Conservation (phyloP, 2,329 filamentous ascomycete species). For the Clonostachys byssicola region DNA sequence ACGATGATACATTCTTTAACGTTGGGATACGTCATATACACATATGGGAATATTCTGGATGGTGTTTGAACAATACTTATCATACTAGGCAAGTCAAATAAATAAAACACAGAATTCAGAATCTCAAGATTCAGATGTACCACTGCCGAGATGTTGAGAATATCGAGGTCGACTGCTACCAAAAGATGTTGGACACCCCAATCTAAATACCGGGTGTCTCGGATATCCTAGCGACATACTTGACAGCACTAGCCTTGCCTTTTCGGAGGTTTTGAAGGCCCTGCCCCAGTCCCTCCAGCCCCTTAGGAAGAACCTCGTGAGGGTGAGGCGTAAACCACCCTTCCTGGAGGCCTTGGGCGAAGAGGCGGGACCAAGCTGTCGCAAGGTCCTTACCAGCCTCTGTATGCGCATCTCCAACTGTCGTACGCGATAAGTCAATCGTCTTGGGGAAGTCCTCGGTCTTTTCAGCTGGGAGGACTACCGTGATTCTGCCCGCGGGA, state of each 20-base stretch:
- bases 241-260: neutral
- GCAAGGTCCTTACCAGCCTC: neutral
- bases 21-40: too few species aligned
- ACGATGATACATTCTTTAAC: too few species aligned
- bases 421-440: neutral
- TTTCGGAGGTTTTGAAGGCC: neutral
- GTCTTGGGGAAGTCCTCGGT: neutral
- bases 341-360: neutral
- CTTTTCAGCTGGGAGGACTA: neutral
- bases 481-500: slow-evolving; percentile 30
- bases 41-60: too few species aligned
- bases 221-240: neutral
- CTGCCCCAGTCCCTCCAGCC: neutral
- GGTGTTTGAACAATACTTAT: too few species aligned
- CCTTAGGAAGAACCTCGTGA: neutral
- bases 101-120: too few species aligned
- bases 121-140: too few species aligned
- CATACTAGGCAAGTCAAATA: too few species aligned
- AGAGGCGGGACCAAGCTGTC: neutral
- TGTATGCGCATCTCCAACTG: neutral
- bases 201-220: neutral
- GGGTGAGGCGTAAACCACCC: neutral
- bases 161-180: neutral
- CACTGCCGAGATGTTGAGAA: too few species aligned
- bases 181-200: neutral